Base-by-base conservation (phyloP, 139 green algal genomes). In the Picochlorum sp. region DNA sequence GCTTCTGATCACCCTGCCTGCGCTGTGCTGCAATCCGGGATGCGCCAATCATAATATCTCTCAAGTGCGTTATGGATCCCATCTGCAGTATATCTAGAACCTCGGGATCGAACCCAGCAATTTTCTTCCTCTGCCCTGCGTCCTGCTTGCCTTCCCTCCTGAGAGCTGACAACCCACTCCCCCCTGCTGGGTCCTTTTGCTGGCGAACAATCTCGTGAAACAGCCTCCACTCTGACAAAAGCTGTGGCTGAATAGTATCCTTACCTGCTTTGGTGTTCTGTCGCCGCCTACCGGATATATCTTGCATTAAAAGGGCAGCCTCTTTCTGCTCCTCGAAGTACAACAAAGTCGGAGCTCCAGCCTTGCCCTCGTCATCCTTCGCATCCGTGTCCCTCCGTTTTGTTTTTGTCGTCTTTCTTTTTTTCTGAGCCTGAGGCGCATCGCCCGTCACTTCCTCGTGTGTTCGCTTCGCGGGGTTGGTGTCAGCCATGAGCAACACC, bases 271-370 rank as follows among this genome's bases (percentile, higher is more conserved):
- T 54, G 4, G 5, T 54, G 13, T 21, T 54, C n/a, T 54, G 16
- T 21, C n/a, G 16, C n/a, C 47, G 16, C 47, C 47, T 54, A 7
- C n/a, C 47, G 6, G 16, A 20, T 26, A 54, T 20, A 26, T 54
- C 18, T 54, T 54, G 47, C 47, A 54, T 54, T 21, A 54, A 21
- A 20, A 54, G n/a, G 5, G 16, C n/a, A 54, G 47, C n/a, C 47
- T 54, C 47, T 21, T 54, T 21, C 47, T 54, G 47, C 11, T 54
- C 47, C 47, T 54, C 47, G 47, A 26, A 54, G 47, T 54, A 54
- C 47, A 21, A 54, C 16, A 54, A 21, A 26, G 16, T 54, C 7
- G 47, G 47, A 26, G 47, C 47, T 13, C 47, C 47, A 54, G 47
- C 47, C 15, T 54, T 54, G 18, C 47, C 47, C n/a, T 54, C 47